phyloP scores from a whole-genome alignment of 176 grass and related monocot species.

The Eragrostis nindensis region DNA sequence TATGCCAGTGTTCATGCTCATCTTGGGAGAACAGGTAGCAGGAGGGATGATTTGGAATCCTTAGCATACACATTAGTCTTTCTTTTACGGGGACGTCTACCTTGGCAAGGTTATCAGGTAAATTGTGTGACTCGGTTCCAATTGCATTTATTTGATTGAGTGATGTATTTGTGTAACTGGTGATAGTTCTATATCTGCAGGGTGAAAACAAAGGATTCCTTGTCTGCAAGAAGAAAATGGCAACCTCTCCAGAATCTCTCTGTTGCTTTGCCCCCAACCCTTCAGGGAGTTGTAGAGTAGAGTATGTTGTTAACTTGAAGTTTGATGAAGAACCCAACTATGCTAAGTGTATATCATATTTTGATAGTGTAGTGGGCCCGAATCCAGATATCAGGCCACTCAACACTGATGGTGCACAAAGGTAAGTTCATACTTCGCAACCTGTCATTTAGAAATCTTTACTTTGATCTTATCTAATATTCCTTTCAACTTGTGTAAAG shows the following conservation, averaged over 20 bases:
- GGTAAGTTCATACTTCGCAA: slow-evolving; percentile 52
- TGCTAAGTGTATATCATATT: slow-evolving; percentile 92
- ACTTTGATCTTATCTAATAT: slow-evolving; percentile 56
- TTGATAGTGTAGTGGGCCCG: slow-evolving; percentile 90
- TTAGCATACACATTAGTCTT: slow-evolving; percentile 96
- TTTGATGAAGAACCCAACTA: slow-evolving; percentile 99
- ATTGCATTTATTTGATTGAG: slow-evolving; percentile 19
- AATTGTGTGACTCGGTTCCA: background rate
- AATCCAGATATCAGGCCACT: slow-evolving; percentile 96
- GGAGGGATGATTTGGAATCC: slow-evolving; percentile 99
- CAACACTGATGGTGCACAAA: slow-evolving; percentile 99
- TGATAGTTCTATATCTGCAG: slow-evolving; percentile 46
- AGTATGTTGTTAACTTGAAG: slow-evolving; percentile 98
- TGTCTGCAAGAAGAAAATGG: slow-evolving; percentile 99
- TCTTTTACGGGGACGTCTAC: slow-evolving; percentile 88
- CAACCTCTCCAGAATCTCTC: slow-evolving; percentile 85
- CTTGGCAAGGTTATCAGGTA: slow-evolving; percentile 99
- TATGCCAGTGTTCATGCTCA: slow-evolving; percentile 99
- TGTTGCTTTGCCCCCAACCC: slow-evolving; percentile 81
- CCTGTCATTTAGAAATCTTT: slow-evolving; percentile 20
- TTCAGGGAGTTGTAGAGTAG: slow-evolving; percentile 94
- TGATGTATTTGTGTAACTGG: slow-evolving; percentile 23
- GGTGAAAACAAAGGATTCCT: slow-evolving; percentile 99
- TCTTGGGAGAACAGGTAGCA: slow-evolving; percentile 90
- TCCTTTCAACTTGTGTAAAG: slow-evolving; percentile 63